Evolutionary conservation across 805 yeast genomes (phyloP), one percentile per base, ranked within the genome.

Genomic region (Saccharomycopsis javanensis): DNA sequence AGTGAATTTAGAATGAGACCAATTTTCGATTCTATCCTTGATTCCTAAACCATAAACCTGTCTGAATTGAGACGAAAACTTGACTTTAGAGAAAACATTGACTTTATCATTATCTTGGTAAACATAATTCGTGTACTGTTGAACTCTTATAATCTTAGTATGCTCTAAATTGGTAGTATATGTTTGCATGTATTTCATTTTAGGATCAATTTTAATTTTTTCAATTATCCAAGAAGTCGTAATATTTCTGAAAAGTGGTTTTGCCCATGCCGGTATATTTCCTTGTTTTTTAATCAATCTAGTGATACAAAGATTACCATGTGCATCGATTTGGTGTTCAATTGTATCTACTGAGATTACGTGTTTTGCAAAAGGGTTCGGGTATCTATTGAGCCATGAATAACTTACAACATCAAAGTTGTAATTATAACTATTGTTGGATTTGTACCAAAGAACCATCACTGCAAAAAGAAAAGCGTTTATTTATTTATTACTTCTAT

Each of bases 101-200:
- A 87, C 83, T 23, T 60, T 60, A 1, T 67, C 57, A 23, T 60
- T 62, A 3, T 64, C 67, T 0, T 64, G 64, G 46, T 72, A 70
- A 54, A 67, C 61, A 68, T 86, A 91, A 1, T 72, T 74, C 23
- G 89, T 80, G 64, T 72, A 80, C 66, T 91, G 97, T 66, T 88
- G 96, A 16, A 91, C 85, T 62, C 84, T 76, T 60, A 91, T 79
- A 55, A 91, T 79, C 61, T 79, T 77, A 0, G 86, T 81, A 67
- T 92, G 97, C 67, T 92, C 97, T 52, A 91, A 70, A 68, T 91
- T 91, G 60, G 89, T 78, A 15, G 88, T 83, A 72, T 87, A 90
- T 1, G 95, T 80, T 57, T 73, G 65, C 79, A 91, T 74, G 7
- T 74, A 73, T 59, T 75, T 70, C 4, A 68, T 66, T 8, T 67